Conservation (phyloP, 306 rosid species). For the Ormosia emarginata region DNA sequence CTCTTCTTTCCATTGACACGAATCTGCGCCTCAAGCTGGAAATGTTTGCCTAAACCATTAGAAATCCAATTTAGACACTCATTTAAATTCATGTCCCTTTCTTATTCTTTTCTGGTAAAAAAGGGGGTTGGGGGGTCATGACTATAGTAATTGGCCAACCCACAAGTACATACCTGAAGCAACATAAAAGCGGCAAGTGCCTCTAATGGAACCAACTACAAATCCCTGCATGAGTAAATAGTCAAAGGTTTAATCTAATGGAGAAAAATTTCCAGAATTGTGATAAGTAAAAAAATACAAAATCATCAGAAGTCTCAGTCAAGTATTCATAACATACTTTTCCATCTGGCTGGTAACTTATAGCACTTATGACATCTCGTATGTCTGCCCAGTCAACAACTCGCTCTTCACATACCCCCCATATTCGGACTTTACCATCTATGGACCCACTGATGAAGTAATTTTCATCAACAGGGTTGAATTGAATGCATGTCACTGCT, state of each 20-base stretch:
- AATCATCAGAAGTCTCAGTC: background rate
- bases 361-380: slow-evolving; percentile 74
- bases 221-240: slow-evolving; percentile 60
- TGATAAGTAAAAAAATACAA: background rate
- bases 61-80: slow-evolving; percentile 33
- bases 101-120: background rate
- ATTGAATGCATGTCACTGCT: slow-evolving; percentile 85
- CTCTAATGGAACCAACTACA: slow-evolving; percentile 67
- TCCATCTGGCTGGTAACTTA: slow-evolving; percentile 75
- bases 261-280: background rate
- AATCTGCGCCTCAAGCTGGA: slow-evolving; percentile 50
- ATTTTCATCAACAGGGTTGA: slow-evolving; percentile 72
- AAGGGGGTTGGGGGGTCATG: background rate
- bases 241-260: background rate
- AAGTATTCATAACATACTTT: slow-evolving; percentile 46
- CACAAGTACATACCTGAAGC: slow-evolving; percentile 57
- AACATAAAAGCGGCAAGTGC: slow-evolving; percentile 66
- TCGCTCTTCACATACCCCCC: slow-evolving; percentile 70
- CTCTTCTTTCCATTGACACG: slow-evolving; percentile 51
- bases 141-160: background rate
- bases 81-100: background rate
- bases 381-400: slow-evolving; percentile 90
- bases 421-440: slow-evolving; percentile 86
- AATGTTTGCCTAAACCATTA: slow-evolving; percentile 50
- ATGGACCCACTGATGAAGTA: slow-evolving; percentile 88